Conservation (phyloP, 2,329 filamentous ascomycete genomes). For the Paracorniculantispora psalliotae region DNA sequence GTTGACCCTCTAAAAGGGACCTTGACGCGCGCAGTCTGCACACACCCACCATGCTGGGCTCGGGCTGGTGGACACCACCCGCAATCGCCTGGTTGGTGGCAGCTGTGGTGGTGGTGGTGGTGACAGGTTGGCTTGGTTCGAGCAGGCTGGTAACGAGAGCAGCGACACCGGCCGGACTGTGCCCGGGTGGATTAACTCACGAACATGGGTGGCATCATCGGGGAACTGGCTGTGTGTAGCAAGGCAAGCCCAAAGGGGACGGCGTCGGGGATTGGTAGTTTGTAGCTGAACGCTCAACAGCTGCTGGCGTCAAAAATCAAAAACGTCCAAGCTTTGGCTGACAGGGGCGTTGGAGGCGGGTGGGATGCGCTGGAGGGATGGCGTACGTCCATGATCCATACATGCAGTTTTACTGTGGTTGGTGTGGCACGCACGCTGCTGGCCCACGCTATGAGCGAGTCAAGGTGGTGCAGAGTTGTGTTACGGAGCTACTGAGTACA, state of each 20-base stretch:
- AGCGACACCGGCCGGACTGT: slow-evolving; percentile 5
- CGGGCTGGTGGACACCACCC: slow-evolving; percentile 2
- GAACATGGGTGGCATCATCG: neutral
- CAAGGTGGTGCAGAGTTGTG: neutral
- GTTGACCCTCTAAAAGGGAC: neutral
- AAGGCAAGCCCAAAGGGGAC: neutral
- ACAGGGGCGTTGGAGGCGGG: neutral
- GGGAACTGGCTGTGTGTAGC: neutral
- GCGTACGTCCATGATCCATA: neutral
- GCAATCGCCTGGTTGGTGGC: slow-evolving; percentile 3
- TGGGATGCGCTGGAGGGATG: neutral
- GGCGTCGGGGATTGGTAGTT: neutral
- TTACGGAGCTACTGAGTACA: neutral
- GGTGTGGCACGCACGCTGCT: too few species aligned
- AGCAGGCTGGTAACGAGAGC: neutral
- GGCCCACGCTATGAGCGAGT: slow-evolving; percentile 5
- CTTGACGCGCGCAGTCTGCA: slow-evolving; percentile 2
- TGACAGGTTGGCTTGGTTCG: neutral
- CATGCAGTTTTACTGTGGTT: neutral
- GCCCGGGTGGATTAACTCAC: neutral
- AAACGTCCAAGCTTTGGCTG: slow-evolving; percentile 1
- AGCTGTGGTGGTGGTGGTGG: neutral
- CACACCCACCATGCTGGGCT: slow-evolving; percentile 1
- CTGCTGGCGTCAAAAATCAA: neutral
- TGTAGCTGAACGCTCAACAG: neutral